Conservation (phyloP, 2,329 filamentous ascomycete species). For the Colletotrichum cordylinicola region DNA sequence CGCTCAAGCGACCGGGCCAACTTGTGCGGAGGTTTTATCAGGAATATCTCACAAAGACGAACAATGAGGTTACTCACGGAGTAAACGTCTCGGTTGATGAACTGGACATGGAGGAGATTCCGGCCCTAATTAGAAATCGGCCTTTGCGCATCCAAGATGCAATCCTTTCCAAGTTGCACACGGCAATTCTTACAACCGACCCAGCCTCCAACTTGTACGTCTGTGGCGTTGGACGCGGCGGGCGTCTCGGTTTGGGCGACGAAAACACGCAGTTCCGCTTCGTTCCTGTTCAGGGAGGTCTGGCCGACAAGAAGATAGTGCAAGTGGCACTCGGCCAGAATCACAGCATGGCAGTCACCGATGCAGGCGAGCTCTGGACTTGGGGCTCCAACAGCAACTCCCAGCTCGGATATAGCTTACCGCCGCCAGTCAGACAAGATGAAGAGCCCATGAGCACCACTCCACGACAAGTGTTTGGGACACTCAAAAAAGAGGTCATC, state of each 20-base stretch:
- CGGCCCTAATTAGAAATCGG: constrained; percentile 72
- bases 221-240: constrained; percentile 90
- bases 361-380: constrained; percentile 89
- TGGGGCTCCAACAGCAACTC: constrained; percentile 91
- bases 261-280: constrained; percentile 91
- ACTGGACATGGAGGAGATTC: constrained; percentile 60
- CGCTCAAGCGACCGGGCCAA: constrained; percentile 77
- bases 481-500: constrained; percentile 84
- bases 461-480: constrained; percentile 89
- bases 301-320: constrained; percentile 75
- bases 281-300: constrained; percentile 77
- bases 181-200: constrained; percentile 85
- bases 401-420: constrained; percentile 85
- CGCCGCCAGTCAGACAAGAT: constrained; percentile 69
- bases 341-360: constrained; percentile 84
- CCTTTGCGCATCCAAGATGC: constrained; percentile 82
- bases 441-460: constrained; percentile 83
- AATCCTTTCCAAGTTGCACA: constrained; percentile 89
- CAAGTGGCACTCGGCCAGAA: constrained; percentile 90
- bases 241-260: constrained; percentile 86
- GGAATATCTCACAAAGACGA: constrained; percentile 63
- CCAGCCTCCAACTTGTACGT: constrained; percentile 90
- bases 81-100: constrained; percentile 12
- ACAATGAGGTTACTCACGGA: neutral
- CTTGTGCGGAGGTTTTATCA: constrained; percentile 76